Percentiles rank a stretch among this genome's conserved stretches.
Conservation (phyloP, 768 basidiomycete genomes). For the Rhodotorula graminis region DNA sequence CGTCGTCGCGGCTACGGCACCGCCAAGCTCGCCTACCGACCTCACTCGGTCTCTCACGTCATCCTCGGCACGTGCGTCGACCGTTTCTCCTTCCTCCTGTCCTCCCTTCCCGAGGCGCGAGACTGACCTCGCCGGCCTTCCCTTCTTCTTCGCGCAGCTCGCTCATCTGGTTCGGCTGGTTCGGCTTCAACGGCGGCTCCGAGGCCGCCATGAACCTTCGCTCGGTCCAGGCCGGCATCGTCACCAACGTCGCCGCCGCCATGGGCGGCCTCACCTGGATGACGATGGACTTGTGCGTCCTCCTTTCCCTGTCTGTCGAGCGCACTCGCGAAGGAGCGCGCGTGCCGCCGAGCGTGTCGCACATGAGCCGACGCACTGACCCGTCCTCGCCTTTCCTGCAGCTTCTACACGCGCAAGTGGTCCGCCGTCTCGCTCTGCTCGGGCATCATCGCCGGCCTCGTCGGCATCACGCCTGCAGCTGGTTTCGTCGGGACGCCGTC, state of each 20-base stretch:
- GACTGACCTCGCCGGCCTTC: too few species aligned
- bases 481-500: conserved; percentile 76
- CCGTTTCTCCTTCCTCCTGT: too few species aligned
- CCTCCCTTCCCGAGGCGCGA: too few species aligned
- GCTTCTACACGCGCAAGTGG: conserved; percentile 54
- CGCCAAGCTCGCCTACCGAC: conserved; percentile 44
- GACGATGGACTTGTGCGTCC: conserved; percentile 34
- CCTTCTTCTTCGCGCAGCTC: conserved; percentile 43
- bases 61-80: conserved; percentile 64
- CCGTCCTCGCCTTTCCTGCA: neutral
- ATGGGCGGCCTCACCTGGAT: conserved; percentile 69
- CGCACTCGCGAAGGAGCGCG: neutral
- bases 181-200: conserved; percentile 67
- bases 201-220: conserved; percentile 83
- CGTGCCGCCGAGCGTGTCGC: too few species aligned
- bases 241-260: conserved; percentile 77
- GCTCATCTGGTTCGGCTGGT: conserved; percentile 77
- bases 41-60: conserved; percentile 69
- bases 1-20: conserved; percentile 60
- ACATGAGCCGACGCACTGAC: neutral
- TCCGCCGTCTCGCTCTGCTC: conserved; percentile 89
- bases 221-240: conserved; percentile 78
- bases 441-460: conserved; percentile 76
- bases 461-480: conserved; percentile 57
- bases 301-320: too few species aligned